Base-by-base conservation (phyloP, 495 filamentous ascomycete species). In the Glonium stellatum region DNA sequence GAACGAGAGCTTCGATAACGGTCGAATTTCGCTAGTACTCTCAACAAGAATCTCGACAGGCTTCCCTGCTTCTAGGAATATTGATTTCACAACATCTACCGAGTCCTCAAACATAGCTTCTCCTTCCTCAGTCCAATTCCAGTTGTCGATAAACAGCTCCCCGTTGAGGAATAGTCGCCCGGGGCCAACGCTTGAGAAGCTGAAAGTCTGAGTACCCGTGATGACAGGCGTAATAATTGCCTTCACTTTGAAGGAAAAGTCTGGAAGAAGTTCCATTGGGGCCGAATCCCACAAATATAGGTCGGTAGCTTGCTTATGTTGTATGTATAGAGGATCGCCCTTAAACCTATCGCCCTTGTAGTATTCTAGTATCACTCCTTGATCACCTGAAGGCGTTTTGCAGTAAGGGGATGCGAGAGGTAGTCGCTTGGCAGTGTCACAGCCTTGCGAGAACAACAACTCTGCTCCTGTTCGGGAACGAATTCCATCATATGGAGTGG, bases 201-300 rank as follows among this genome's bases (percentile, higher is more conserved):
- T 66, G 56, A 70, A 67, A 11, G 52, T 65, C 47, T 70, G 67
- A 19, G 56, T 54, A 23, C 67, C 67, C 21, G 58, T 60, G n/a
- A 61, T 59, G 34, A 73, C 79, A 5, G 83, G 76, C 9, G 77
- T 70, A 25, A 70, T 22, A 35, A 74, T 73, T 4, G 79, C 80
- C 51, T 80, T 85, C 12, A 79, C 82, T 31, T 80, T 71, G 53
- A 82, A 81, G 13, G 84, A 86, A 77, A 80, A 86, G 58, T 80
- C 78, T 0, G 78, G 78, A 3, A 81, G 80, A 21, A 85, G 78
- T 46, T 84, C 73, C 49, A 80, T 73, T n/a, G 82, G 84, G 1
- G 80, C 82, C 23, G 84, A 86, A 68, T 87, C 84, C 84, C 84
- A 87, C 21, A 87, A 75, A 73, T 83, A 85, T 23, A 87, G 78